Base-by-base conservation (phyloP, 2,329 filamentous ascomycete species). In the Colletotrichum tanaceti region DNA sequence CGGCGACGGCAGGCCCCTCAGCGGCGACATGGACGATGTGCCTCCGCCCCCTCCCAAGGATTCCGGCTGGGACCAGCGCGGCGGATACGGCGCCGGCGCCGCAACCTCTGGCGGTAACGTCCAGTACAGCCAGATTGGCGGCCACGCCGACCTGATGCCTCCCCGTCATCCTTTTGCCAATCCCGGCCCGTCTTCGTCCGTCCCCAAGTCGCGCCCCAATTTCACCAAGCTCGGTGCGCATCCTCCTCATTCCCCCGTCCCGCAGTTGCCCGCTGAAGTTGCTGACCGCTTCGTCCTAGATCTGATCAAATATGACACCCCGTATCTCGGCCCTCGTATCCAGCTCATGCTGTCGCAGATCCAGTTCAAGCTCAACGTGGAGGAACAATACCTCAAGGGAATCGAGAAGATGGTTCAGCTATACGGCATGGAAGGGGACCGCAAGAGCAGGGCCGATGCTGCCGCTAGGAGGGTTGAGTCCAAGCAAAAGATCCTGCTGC, bases 321-420 rank as follows among this genome's bases (percentile, higher is more conserved):
- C 93, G 20, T 93, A 98, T 79, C 90, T 99, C 71, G 96, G 96
- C 41, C 95, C 96, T 70, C 94, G 97, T 73, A 99, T 99, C 76
- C 96, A 99, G 83, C 92, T 98, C 76, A 99, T 99, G 96, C 85
- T 99, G 76, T 97, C 96, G 55, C 96, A 99, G 80, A 91, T 99
- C 72, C 94, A 98, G 80, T 99, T 99, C 85, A 99, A 99, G 83
- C 87, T 99, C 70, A 97, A 96, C 73, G 96, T 99, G 35, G 96
- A 99, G 79, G 97, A 98, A 78, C 96, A 99, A 81, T 99, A 99
- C 81, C 94, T 98, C 73, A 97, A 97, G 77, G 96, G 96, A 71
- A 96, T 99, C 74, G 96, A 99, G 81, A 99, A 99, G 84, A 98
- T 99, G 96, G 93, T 98, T 54, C 93, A 96, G 78, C 85, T 99